phyloP scores from a whole-genome alignment of 2,329 filamentous ascomycete species.

The Ceratocystis smalleyi region DNA sequence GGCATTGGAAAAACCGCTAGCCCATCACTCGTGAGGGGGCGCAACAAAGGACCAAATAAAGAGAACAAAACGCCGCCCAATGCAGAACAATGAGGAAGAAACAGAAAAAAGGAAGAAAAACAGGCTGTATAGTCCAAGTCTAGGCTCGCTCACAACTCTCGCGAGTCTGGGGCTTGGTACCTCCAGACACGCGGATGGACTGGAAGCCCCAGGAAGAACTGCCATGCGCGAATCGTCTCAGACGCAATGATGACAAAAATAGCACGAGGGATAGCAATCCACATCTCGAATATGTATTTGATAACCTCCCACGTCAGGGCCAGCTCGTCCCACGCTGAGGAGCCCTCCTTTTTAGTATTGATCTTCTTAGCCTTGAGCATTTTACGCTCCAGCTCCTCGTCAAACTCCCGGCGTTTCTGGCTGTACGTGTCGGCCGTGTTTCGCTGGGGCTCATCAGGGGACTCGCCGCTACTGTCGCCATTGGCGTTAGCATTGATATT shows the following conservation, averaged over 20 bases:
- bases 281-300: constrained; percentile 32
- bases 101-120: background rate
- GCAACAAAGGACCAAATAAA: background rate
- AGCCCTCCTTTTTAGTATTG: constrained; percentile 28
- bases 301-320: constrained; percentile 19
- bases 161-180: constrained; percentile 29
- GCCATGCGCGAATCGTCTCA: constrained; percentile 33
- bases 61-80: constrained; percentile 7
- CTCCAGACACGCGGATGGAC: constrained; percentile 34
- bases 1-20: background rate
- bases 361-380: constrained; percentile 23
- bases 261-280: constrained; percentile 46
- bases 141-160: constrained; percentile 32
- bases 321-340: constrained; percentile 20
- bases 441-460: constrained; percentile 21
- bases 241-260: constrained; percentile 25
- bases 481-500: too few relatives aligned
- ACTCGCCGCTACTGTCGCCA: constrained; percentile 5
- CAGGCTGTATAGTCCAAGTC: background rate
- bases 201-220: constrained; percentile 38
- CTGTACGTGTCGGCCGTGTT: background rate
- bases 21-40: background rate
- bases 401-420: constrained; percentile 16
- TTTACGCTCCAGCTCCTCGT: constrained; percentile 23
- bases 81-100: background rate